phyloP scores from a whole-genome alignment of 2,329 filamentous ascomycete species.

The Penicillium sp. region DNA sequence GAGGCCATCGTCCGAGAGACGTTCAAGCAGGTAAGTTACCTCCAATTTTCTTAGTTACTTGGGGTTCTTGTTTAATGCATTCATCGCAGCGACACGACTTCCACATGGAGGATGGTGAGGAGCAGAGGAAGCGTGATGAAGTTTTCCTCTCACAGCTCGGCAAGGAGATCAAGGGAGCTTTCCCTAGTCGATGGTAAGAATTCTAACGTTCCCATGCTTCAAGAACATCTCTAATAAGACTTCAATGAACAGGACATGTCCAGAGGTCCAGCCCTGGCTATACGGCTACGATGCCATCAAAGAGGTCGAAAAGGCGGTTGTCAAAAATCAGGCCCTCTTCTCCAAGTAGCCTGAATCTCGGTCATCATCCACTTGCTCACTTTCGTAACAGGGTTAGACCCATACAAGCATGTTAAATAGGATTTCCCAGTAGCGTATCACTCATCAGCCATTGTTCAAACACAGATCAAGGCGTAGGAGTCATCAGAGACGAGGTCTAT shows the following conservation, averaged over 20 bases:
- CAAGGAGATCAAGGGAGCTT: slow-evolving; percentile 54
- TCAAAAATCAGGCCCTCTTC: slow-evolving; percentile 27
- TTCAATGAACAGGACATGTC: slow-evolving; percentile 53
- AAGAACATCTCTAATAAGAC: not conserved
- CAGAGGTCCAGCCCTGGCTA: slow-evolving; percentile 63
- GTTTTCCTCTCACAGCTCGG: slow-evolving; percentile 60
- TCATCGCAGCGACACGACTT: slow-evolving; percentile 46
- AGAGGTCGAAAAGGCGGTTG: slow-evolving; percentile 52
- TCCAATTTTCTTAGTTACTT: not conserved
- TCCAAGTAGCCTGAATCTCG: not conserved
- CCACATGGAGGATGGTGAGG: slow-evolving; percentile 57
- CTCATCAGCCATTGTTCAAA: not conserved
- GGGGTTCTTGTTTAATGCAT: not conserved
- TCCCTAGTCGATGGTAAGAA: slow-evolving; percentile 61
- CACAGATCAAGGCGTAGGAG: not conserved
- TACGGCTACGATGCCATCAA: slow-evolving; percentile 65
- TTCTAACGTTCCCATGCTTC: not conserved
- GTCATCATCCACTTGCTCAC: slow-evolving; percentile 5
- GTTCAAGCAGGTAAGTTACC: slow-evolving; percentile 50
- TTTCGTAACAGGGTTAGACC: slow-evolving; percentile 6
- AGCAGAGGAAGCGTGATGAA: slow-evolving; percentile 60
- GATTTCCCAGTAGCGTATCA: not conserved
- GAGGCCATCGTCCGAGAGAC: slow-evolving; percentile 63
- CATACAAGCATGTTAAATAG: not conserved
- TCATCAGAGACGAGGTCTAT: slow-evolving; percentile 4